Base-by-base conservation (phyloP, 163 green algal genomes). In the Coccomyxa subellipsoidea region DNA sequence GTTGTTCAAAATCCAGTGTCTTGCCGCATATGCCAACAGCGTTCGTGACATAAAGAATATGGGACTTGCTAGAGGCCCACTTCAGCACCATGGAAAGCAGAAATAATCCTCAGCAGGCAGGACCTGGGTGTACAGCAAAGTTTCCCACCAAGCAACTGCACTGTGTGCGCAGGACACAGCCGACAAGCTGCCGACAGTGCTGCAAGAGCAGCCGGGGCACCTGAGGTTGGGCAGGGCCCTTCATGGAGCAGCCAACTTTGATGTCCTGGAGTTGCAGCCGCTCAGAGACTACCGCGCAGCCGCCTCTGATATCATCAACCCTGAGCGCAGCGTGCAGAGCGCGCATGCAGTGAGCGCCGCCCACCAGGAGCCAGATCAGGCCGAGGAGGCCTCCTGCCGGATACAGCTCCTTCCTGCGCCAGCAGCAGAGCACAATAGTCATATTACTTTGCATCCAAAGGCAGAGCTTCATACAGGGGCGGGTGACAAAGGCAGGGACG, bases 231-330 rank as follows among this genome's bases (percentile, higher is more conserved):
- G 0, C 66, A 73, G 66, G 21, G 66, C 21, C 21, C 0, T 73
- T 7, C 6, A 73, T 34, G 66, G 32, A 1, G 10, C 32, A 18
- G n/a, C 66, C 27, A 1, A 77, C 32, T 31, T 25, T 31, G 32
- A 38, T 31, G 27, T n/a, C 27, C 70, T 77, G 32, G 70, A 77
- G 32, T 7, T 77, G 70, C 70, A 77, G 70, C 70, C 70, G n/a
- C 70, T 77, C 29, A 18, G 8, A 3, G 32, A 23, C 7, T 36
- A 18, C 2, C 18, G 18, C 10, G 27, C 18, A 34, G n/a, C 10
- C 66, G 32, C 21, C 66, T 32, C 27, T 18, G 29, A 32, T n/a
- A 23, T 10, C 31, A 23, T 10, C 21, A 23, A 59, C 47, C 47
- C 47, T 27, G 47, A 59, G 47, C 47, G 3, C 23, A 59, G 47